These are phyloP conservation scores for Neurospora tetraspora DNA, from an alignment of 495 filamentous ascomycete genomes.

Conservation along the genomic window DNA sequence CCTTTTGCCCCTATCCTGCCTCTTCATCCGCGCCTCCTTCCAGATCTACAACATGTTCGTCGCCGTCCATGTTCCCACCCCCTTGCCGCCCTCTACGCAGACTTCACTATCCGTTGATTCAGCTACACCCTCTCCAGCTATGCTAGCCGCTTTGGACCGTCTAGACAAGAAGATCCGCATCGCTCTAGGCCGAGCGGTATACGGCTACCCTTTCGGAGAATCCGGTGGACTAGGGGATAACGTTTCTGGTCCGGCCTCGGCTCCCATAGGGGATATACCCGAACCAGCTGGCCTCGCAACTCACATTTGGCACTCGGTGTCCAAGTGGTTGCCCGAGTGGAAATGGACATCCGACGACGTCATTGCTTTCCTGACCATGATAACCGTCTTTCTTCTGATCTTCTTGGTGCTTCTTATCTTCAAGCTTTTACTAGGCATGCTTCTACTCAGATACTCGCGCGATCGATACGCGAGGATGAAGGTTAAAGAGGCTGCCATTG, in stretches of 20 bases:
- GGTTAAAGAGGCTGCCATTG: constrained; percentile 45
- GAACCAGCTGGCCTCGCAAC: constrained; percentile 10
- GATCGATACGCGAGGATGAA: constrained; percentile 76
- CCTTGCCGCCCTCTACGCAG: constrained; percentile 57
- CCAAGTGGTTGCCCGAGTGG: constrained; percentile 8
- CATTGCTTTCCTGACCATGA: constrained; percentile 60
- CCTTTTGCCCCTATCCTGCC: constrained; percentile 82
- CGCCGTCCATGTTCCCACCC: constrained; percentile 67
- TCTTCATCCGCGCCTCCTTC: constrained; percentile 88
- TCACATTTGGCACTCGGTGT: constrained; percentile 19
- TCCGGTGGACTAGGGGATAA: constrained; percentile 8
- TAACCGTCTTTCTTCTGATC: constrained; percentile 66
- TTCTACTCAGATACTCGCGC: constrained; percentile 62
- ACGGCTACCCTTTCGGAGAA: constrained; percentile 32
- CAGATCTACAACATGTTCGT: constrained; percentile 99
- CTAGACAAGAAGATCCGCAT: constrained; percentile 66
- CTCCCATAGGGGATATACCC: background rate
- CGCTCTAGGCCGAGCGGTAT: constrained; percentile 58
- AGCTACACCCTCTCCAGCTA: constrained; percentile 51
- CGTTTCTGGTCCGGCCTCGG: background rate
- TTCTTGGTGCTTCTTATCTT: constrained; percentile 71
- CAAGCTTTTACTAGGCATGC: constrained; percentile 79
- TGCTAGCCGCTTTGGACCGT: constrained; percentile 60
- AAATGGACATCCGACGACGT: constrained; percentile 47
- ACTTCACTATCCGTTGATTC: constrained; percentile 49